Conservation (phyloP, 2,329 filamentous ascomycete genomes). For the Fusarium austroafricanum region DNA sequence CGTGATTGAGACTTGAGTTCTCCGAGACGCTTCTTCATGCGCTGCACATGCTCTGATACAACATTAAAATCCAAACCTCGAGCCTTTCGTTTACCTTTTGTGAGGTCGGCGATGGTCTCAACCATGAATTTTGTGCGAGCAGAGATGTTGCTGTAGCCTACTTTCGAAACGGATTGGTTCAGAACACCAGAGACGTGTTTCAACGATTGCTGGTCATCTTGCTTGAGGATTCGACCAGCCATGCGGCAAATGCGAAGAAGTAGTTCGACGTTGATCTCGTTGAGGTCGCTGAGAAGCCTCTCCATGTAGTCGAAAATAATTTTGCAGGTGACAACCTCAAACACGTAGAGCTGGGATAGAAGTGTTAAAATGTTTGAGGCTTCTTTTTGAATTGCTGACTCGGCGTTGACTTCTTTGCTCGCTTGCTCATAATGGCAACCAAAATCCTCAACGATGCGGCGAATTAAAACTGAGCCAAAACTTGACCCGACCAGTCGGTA, state of each 20-base stretch:
- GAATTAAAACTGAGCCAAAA: conserved; percentile 88
- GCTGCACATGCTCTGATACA: conserved; percentile 82
- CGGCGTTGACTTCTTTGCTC: conserved; percentile 56
- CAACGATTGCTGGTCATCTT: conserved; percentile 87
- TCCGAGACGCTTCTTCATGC: conserved; percentile 90
- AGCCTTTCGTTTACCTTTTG: conserved; percentile 91
- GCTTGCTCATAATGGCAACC: conserved; percentile 69
- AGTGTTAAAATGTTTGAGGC: conserved; percentile 82
- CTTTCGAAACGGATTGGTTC: conserved; percentile 75
- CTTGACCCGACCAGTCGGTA: conserved; percentile 90
- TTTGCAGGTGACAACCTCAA: conserved; percentile 84
- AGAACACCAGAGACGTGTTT: conserved; percentile 89
- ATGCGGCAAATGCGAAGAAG: conserved; percentile 85
- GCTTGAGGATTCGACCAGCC: conserved; percentile 83
- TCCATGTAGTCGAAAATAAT: conserved; percentile 93
- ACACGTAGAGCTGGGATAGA: conserved; percentile 89
- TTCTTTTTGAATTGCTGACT: conserved; percentile 50
- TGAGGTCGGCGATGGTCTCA: conserved; percentile 92
- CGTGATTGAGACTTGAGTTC: conserved; percentile 71
- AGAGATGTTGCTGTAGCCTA: conserved; percentile 77
- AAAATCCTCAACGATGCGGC: conserved; percentile 81
- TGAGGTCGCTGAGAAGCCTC: conserved; percentile 77
- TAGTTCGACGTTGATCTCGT: conserved; percentile 88
- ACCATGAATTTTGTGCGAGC: conserved; percentile 98
- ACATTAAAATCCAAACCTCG: conserved; percentile 76